phyloP scores from a whole-genome alignment of 2,329 filamentous ascomycete genomes.

The Paecilomyces variotii region DNA sequence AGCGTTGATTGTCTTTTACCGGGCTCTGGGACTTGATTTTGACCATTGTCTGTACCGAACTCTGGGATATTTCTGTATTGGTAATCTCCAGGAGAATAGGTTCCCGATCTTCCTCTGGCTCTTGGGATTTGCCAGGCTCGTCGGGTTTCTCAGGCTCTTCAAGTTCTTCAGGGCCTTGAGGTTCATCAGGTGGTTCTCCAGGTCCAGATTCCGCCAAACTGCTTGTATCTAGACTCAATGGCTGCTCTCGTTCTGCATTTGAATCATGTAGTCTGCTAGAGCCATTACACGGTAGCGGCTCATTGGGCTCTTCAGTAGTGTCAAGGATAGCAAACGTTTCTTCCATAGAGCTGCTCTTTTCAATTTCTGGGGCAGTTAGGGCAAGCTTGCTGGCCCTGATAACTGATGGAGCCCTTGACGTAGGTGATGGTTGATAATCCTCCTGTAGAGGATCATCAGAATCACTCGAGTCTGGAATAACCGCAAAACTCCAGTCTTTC shows the following conservation, averaged over 20 bases:
- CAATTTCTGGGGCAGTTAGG: background rate
- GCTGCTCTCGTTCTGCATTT: background rate
- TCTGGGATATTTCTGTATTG: background rate
- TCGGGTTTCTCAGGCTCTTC: background rate
- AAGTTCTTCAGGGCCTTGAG: background rate
- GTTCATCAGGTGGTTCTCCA: background rate
- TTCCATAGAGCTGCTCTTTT: background rate
- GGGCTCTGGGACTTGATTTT: background rate
- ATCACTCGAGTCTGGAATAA: slow-evolving; percentile 25
- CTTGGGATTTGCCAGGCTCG: background rate
- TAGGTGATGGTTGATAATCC: slow-evolving; percentile 21
- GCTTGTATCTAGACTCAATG: background rate
- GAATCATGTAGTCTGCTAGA: background rate
- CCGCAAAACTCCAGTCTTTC: slow-evolving; percentile 31
- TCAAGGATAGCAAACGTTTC: background rate
- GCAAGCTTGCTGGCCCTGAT: background rate
- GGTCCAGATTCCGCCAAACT: background rate
- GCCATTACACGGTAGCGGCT: background rate
- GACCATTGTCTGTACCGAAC: background rate
- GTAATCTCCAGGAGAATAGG: background rate
- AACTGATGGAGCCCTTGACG: slow-evolving; percentile 12
- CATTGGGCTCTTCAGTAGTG: background rate
- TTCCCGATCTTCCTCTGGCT: background rate
- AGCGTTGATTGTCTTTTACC: slow-evolving; percentile 13
- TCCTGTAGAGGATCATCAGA: slow-evolving; percentile 38